Evolutionary conservation across 106 monocot genomes (phyloP).

Genomic region (Dioscorea zingiberensis): DNA sequence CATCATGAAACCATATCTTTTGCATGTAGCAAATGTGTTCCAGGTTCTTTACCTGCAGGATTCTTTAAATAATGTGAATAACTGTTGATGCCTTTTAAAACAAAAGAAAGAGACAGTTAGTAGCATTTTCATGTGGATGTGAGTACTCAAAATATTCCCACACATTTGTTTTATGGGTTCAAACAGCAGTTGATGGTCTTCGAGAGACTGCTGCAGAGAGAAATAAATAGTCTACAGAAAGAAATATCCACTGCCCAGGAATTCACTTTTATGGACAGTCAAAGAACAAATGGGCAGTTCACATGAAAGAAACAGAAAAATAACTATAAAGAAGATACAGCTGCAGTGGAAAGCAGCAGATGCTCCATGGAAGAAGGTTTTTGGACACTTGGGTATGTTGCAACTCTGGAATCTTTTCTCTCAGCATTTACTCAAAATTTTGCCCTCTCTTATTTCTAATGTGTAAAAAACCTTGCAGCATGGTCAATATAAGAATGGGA

Average conservation of each 20-base stretch:
- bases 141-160: too few relatives aligned
- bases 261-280: constrained; percentile 42
- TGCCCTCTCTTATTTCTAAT: too few relatives aligned
- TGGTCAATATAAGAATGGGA: constrained; percentile 25
- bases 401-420: too few relatives aligned
- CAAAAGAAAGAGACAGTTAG: too few relatives aligned
- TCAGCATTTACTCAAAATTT: too few relatives aligned
- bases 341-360: constrained; percentile 37
- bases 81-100: too few relatives aligned
- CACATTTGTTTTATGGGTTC: constrained; percentile 43
- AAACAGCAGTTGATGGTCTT: constrained; percentile 51
- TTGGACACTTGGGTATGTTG: constrained; percentile 60
- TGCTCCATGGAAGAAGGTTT: constrained; percentile 34
- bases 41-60: too few relatives aligned
- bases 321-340: constrained; percentile 31
- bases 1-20: too few relatives aligned
- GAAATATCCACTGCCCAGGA: constrained; percentile 43
- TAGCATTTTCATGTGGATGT: too few relatives aligned
- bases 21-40: too few relatives aligned
- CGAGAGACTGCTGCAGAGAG: constrained; percentile 38
- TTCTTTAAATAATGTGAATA: too few relatives aligned
- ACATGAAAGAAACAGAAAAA: constrained; percentile 61
- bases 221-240: constrained; percentile 32
- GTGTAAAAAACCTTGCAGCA: constrained; percentile 23
- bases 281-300: constrained; percentile 43